A percentile compares a stretch with the other conserved stretches of the same genome.
These are phyloP conservation scores for Chytriomyces sp. DNA, from an alignment of 192 early-diverging fungal species.

Conservation along the genomic window DNA sequence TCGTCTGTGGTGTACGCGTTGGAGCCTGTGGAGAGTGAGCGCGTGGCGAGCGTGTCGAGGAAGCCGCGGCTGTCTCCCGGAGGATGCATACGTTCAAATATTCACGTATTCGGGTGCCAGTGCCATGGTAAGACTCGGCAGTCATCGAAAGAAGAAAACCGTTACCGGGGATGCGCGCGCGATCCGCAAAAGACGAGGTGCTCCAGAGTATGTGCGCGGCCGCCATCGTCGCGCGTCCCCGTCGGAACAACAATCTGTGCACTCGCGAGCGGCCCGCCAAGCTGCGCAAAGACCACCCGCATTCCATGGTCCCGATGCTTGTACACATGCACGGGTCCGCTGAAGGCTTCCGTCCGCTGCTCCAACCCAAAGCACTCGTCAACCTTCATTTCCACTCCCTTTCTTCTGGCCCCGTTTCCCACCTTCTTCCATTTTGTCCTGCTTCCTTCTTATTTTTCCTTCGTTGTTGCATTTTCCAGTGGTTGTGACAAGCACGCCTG, in stretches of 20 bases:
- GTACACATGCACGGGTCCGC: constrained; percentile 24
- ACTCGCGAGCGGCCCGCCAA: constrained; percentile 68
- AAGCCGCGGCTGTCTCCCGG: constrained; percentile 50
- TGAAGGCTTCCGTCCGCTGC: not conserved
- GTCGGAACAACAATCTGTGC: constrained; percentile 79
- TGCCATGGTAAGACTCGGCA: not conserved
- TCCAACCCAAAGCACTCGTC: too few relatives aligned
- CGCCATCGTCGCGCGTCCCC: constrained; percentile 60
- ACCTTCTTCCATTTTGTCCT: not conserved
- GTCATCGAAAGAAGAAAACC: not conserved
- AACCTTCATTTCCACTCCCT: not conserved
- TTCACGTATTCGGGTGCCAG: too few relatives aligned
- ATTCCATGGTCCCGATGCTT: constrained; percentile 31
- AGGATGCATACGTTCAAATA: not conserved
- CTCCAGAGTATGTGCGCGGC: constrained; percentile 85
- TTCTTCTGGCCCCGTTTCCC: not conserved
- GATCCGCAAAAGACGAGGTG: constrained; percentile 86
- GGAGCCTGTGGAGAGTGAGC: constrained; percentile 75
- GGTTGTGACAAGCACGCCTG: too few relatives aligned
- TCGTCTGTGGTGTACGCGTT: constrained; percentile 68
- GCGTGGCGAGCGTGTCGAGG: constrained; percentile 70
- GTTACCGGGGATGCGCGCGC: constrained; percentile 56
- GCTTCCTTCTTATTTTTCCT: not conserved
- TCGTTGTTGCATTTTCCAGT: too few relatives aligned
- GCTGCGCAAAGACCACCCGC: constrained; percentile 60